Conservation (phyloP, 2,329 filamentous ascomycete genomes). For the Biscogniauxia sp. region DNA sequence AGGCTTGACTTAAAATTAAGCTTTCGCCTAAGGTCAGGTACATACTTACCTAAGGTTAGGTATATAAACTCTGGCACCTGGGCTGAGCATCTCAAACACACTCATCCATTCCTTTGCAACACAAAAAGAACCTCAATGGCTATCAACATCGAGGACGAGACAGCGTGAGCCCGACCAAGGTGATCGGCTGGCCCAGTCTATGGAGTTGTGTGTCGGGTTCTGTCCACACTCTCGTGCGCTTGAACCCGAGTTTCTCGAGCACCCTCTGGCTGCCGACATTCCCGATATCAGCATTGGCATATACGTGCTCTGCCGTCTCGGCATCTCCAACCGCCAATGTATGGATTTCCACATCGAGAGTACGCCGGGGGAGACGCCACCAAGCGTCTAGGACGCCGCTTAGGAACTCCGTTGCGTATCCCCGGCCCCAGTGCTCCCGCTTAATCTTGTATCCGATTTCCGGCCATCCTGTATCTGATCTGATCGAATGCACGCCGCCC, state of each 20-base stretch:
- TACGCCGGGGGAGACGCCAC: conserved; percentile 21
- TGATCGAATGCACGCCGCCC: conserved; percentile 25
- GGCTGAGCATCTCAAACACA: no score
- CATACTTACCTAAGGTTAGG: neutral
- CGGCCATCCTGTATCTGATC: conserved; percentile 23
- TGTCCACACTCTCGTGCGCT: conserved; percentile 24
- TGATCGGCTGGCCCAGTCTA: conserved; percentile 21
- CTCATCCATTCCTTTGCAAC: no score
- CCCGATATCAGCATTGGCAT: conserved; percentile 19
- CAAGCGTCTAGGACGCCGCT: conserved; percentile 20
- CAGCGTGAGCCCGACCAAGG: conserved; percentile 5
- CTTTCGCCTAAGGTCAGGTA: neutral
- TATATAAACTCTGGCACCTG: no score
- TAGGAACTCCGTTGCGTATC: conserved; percentile 26
- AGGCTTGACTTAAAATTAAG: neutral
- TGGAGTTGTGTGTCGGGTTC: conserved; percentile 25
- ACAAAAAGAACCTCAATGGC: no score
- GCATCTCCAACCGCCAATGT: conserved; percentile 2
- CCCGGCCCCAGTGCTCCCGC: conserved; percentile 22
- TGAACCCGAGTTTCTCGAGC: conserved; percentile 28
- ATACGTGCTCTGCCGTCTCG: conserved; percentile 16
- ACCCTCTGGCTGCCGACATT: conserved; percentile 25
- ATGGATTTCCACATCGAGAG: conserved; percentile 4
- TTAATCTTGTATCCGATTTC: conserved; percentile 26
- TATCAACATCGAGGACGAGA: neutral